Base-by-base conservation (phyloP, 345 rosid genomes). In the Abelmoschus esculentus region DNA sequence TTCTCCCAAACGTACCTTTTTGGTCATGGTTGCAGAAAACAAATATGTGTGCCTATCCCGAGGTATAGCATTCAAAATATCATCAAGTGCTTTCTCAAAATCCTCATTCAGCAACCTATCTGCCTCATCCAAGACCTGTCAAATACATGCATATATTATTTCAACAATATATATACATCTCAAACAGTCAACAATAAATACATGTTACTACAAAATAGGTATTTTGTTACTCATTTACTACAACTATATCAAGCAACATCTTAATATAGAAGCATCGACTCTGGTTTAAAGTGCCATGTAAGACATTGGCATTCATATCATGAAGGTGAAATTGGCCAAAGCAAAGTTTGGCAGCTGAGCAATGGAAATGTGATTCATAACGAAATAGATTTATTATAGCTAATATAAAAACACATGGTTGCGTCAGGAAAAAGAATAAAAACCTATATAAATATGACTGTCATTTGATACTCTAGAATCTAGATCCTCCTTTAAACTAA, bases 21-120 rank as follows among this genome's bases (percentile, higher is more conserved):
- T 90, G 29, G 98, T 92, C 98, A 95, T 95, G 26, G 99, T 95
- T 2, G 99, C 99, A 73, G 99, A 96, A 84, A 96, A 96, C 67
- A 96, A 84, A 80, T 47, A 96, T 5, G 98, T 96, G 77, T 70
- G 84, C 47, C 92, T 75, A 2, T 84, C 87, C 55, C 81, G 87
- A n/a, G 95, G 97, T 69, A 92, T 81, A 70, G 79, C 87, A 60
- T 82, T 84, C 72, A 92, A 79, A 77, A 95, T 91, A 74, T 82
- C 86, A 78, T 90, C 89, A 47, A 92, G 84, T 2, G 99, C 83
- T 79, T 90, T 91, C 86, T 91, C 96, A 81, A 91, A 95, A 55
- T 95, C 99, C 69, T 90, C 96, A 83, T 90, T 92, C 67, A 95
- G 83, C 78, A 95, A 75, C 73, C 97, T 87, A 77, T 95, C 99